Conservation (phyloP, 306 rosid genomes). For the Biancaea sappan region DNA sequence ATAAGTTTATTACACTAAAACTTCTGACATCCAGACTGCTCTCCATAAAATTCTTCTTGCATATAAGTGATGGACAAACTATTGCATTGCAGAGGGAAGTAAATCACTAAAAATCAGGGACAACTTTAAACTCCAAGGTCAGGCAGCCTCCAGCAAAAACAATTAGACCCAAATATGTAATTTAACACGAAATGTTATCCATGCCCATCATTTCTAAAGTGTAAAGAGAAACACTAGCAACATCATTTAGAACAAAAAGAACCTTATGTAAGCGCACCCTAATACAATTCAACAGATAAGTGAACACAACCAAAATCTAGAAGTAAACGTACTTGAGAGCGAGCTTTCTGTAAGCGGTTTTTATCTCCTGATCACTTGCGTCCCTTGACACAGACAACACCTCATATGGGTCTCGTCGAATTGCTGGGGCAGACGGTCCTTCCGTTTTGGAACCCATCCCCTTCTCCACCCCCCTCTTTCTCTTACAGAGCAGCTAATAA, state of each 20-base stretch:
- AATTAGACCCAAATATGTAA: not conserved
- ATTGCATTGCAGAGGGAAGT: not conserved
- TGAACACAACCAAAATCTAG: not conserved
- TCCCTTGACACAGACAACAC: conserved; percentile 75
- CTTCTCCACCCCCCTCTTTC: conserved; percentile 31
- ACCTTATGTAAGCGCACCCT: not conserved
- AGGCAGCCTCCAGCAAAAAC: not conserved
- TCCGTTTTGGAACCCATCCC: conserved; percentile 77
- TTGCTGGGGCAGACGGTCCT: conserved; percentile 78
- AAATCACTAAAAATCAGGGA: not conserved
- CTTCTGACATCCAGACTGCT: not conserved
- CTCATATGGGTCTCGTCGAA: conserved; percentile 92
- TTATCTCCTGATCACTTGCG: conserved; percentile 88
- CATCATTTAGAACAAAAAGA: conserved; percentile 20
- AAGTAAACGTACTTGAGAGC: conserved; percentile 78
- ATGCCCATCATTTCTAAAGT: not conserved
- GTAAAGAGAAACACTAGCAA: not conserved
- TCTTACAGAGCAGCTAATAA: not conserved
- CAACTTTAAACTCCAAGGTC: not conserved
- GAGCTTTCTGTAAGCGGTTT: conserved; percentile 92
- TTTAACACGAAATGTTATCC: not conserved
- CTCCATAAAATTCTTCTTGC: not conserved
- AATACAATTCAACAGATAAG: not conserved
- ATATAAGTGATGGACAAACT: not conserved
- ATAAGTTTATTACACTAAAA: too few relatives aligned